Evolutionary conservation across 106 monocot species (phyloP).

Genomic region (Phalaenopsis equestris): DNA sequence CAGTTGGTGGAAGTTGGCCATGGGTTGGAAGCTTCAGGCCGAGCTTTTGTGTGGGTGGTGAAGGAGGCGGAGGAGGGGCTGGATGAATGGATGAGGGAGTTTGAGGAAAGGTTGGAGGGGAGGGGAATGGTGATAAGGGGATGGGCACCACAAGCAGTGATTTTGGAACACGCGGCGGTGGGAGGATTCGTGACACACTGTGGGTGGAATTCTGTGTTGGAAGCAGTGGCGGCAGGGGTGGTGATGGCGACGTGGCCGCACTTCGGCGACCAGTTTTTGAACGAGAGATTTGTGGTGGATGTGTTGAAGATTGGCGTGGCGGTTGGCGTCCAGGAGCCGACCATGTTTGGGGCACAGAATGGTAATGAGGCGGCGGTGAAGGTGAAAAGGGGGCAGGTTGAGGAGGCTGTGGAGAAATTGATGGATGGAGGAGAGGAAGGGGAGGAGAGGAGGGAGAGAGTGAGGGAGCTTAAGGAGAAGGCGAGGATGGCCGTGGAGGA

Average conservation of each 20-base stretch:
- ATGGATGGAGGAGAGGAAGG: slow-evolving; percentile 2
- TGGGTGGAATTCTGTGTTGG: neutral
- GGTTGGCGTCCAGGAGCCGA: neutral
- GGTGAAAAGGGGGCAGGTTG: neutral
- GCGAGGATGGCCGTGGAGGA: neutral
- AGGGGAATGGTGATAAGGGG: slow-evolving; percentile 4
- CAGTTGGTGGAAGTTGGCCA: neutral
- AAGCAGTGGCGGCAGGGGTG: neutral
- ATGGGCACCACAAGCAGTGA: neutral
- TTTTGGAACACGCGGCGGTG: neutral
- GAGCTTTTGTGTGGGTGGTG: slow-evolving; percentile 15
- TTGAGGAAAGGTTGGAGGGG: neutral
- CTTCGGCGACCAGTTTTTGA: slow-evolving; percentile 2
- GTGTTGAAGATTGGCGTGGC: neutral
- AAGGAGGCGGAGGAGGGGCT: neutral
- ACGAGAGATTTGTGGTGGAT: slow-evolving; percentile 1
- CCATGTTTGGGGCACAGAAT: neutral
- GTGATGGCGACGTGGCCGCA: slow-evolving; percentile 1
- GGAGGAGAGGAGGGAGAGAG: neutral
- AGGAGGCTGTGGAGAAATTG: neutral
- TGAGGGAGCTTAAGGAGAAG: neutral
- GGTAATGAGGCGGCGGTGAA: neutral
- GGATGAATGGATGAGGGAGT: neutral
- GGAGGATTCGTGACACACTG: slow-evolving; percentile 7
- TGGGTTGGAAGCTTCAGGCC: neutral